Conservation (phyloP, 108 stramenopile species). For the Hondaea fermentalgiana region DNA sequence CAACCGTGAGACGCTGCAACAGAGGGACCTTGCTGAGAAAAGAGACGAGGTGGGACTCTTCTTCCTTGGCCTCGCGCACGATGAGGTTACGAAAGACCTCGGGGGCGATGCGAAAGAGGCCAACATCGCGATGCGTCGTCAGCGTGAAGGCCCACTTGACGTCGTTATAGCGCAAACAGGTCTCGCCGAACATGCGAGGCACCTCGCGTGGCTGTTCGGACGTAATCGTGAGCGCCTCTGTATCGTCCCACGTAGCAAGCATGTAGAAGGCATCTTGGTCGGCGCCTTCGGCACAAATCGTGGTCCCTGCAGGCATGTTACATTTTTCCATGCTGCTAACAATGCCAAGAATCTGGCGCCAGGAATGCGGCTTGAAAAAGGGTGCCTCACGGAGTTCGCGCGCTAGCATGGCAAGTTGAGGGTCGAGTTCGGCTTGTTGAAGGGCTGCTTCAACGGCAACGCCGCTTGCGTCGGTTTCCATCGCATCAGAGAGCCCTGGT, state of each 20-base stretch:
- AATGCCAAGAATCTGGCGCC: not conserved
- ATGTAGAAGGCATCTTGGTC: not conserved
- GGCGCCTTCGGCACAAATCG: not conserved
- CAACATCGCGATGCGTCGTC: not conserved
- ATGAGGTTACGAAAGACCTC: not conserved
- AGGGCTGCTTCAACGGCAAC: not conserved
- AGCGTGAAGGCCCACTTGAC: not conserved
- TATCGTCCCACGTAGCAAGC: not conserved
- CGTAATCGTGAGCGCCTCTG: not conserved
- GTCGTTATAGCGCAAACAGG: not conserved
- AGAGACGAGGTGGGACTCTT: not conserved
- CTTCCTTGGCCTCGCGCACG: not conserved
- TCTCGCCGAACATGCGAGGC: not conserved
- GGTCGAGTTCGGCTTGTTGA: not conserved
- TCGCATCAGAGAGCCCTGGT: not conserved
- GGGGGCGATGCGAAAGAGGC: not conserved
- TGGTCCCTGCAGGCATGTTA: not conserved
- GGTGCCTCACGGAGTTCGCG: not conserved
- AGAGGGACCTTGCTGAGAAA: constrained; percentile 42
- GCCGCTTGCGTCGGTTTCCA: not conserved
- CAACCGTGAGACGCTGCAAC: constrained; percentile 41
- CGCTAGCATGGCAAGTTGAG: not conserved
- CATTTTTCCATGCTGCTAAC: not conserved
- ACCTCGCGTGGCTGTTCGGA: not conserved
- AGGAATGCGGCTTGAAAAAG: not conserved